A percentile compares a stretch with the other conserved stretches of the same genome.
Conservation (phyloP, 441 rosid species). For the Jatropha podagrica region DNA sequence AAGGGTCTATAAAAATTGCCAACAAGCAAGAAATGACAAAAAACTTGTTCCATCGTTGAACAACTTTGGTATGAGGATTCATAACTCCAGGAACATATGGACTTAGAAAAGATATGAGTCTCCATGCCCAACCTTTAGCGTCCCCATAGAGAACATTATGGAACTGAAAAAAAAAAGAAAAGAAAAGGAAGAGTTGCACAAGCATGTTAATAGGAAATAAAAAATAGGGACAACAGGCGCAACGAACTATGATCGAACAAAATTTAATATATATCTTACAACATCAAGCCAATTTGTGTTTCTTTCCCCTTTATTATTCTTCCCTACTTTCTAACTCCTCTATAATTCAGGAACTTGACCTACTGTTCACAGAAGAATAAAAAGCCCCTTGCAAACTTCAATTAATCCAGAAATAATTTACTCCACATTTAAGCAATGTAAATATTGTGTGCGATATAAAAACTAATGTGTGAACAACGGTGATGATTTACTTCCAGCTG, state of each 20-base stretch:
- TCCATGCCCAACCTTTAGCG: constrained; percentile 82
- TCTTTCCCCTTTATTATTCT: not conserved
- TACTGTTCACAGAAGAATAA: not conserved
- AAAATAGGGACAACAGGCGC: not conserved
- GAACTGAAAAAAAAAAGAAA: constrained; percentile 42
- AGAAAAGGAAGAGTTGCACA: constrained; percentile 16
- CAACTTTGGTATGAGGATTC: constrained; percentile 76
- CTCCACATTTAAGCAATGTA: not conserved
- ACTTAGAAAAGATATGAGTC: constrained; percentile 39
- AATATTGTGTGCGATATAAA: not conserved
- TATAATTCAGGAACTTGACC: not conserved
- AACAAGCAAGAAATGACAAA: constrained; percentile 69
- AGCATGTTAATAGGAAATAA: constrained; percentile 6
- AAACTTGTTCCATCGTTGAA: constrained; percentile 70
- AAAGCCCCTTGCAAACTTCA: not conserved
- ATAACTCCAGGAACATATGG: constrained; percentile 59
- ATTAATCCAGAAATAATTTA: not conserved
- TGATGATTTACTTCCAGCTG: not conserved
- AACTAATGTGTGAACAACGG: not conserved
- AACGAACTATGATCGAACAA: not conserved
- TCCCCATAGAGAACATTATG: constrained; percentile 68
- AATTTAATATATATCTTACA: not conserved
- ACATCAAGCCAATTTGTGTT: not conserved
- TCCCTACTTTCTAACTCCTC: not conserved
- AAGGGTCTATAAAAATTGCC: constrained; percentile 80